Conservation (phyloP, 495 filamentous ascomycete species). For the Penicillium simplicissimum region DNA sequence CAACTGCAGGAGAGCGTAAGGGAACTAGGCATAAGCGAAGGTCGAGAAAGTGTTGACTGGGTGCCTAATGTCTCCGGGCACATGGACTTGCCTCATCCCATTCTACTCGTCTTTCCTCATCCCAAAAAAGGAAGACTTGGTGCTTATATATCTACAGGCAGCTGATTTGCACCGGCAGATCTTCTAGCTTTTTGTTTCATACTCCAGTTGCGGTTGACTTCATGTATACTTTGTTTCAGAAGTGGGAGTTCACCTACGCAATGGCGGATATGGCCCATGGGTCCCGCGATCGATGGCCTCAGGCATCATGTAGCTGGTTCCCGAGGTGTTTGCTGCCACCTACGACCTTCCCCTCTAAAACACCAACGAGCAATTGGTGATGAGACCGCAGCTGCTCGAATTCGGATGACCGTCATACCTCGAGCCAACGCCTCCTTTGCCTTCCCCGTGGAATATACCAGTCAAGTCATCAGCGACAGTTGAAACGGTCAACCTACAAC, state of each 20-base stretch:
- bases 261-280: constrained; percentile 3
- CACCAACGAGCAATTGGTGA: not conserved
- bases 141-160: too few species aligned
- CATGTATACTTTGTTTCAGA: not conserved
- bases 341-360: not conserved
- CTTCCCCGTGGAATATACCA: not conserved
- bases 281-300: constrained; percentile 9
- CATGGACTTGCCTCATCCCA: too few species aligned
- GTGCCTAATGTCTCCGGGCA: not conserved
- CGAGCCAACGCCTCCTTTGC: not conserved
- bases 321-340: not conserved
- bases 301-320: constrained; percentile 5
- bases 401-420: not conserved
- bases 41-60: not conserved
- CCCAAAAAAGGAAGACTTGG: too few species aligned
- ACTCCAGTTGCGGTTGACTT: not conserved
- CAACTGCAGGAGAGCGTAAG: not conserved
- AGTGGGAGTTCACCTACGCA: not conserved
- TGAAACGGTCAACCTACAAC: not conserved
- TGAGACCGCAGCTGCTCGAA: not conserved
- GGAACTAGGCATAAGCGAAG: not conserved
- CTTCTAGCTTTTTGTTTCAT: not conserved
- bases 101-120: too few species aligned
- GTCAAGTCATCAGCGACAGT: not conserved
- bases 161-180: not conserved